phyloP scores from a whole-genome alignment of 257 asterid species.

The Haberlea rhodopensis region DNA sequence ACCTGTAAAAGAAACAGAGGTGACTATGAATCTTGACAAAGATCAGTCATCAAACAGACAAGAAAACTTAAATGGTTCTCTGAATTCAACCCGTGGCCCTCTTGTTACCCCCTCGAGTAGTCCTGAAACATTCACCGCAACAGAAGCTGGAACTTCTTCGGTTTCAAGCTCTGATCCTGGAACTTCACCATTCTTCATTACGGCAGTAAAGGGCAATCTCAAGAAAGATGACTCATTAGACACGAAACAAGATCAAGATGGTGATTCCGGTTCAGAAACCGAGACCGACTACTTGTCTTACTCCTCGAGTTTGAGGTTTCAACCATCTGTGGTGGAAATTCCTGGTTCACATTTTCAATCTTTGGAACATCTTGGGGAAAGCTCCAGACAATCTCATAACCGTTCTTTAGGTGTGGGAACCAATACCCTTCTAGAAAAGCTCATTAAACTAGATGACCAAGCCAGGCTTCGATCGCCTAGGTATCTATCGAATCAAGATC shows the following conservation, averaged over 20 bases:
- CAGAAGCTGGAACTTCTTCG: slow-evolving; percentile 89
- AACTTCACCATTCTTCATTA: slow-evolving; percentile 59
- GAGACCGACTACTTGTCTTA: slow-evolving; percentile 72
- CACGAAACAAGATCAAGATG: slow-evolving; percentile 44
- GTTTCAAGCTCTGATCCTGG: slow-evolving; percentile 95
- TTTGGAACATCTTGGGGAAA: slow-evolving; percentile 45
- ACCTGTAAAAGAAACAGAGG: slow-evolving; percentile 49
- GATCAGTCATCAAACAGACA: slow-evolving; percentile 36
- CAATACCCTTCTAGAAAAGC: slow-evolving; percentile 56
- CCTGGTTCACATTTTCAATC: slow-evolving; percentile 47
- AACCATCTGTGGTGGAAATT: slow-evolving; percentile 83
- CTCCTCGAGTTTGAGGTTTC: slow-evolving; percentile 80
- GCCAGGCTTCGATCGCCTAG: slow-evolving; percentile 59
- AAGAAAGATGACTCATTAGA: slow-evolving; percentile 52
- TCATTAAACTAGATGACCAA: slow-evolving; percentile 63
- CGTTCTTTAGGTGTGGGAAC: slow-evolving; percentile 41
- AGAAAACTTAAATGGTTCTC: slow-evolving; percentile 36
- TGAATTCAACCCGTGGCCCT: slow-evolving; percentile 59
- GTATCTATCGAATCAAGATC: slow-evolving; percentile 56
- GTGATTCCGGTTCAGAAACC: slow-evolving; percentile 72
- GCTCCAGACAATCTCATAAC: slow-evolving; percentile 40
- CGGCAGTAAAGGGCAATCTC: slow-evolving; percentile 37
- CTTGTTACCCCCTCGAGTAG: slow-evolving; percentile 93
- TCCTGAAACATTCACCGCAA: slow-evolving; percentile 89
- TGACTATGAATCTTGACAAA: slow-evolving; percentile 22